Conservation (phyloP, 495 filamentous ascomycete species). For the Penicillium subrubescens region DNA sequence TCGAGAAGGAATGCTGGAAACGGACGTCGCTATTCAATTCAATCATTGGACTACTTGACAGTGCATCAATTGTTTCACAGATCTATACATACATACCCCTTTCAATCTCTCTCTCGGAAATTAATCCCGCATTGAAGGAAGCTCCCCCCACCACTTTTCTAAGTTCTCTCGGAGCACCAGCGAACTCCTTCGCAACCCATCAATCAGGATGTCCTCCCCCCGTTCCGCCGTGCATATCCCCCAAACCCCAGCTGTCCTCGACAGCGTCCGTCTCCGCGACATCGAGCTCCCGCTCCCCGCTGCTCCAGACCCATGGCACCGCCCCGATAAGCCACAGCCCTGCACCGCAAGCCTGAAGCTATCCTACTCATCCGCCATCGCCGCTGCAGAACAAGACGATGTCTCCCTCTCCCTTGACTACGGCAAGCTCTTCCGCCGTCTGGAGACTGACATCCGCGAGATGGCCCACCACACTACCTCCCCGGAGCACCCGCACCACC, state of each 20-base stretch:
- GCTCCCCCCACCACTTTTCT: conserved; percentile 2
- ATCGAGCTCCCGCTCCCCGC: conserved; percentile 47
- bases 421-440: conserved; percentile 50
- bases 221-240: conserved; percentile 40
- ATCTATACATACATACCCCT: background rate
- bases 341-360: conserved; percentile 47
- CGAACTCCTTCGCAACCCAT: background rate
- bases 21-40: background rate
- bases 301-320: conserved; percentile 51
- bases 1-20: conserved; percentile 3
- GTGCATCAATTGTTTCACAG: background rate
- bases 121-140: background rate
- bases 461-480: conserved; percentile 28
- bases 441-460: conserved; percentile 40
- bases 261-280: conserved; percentile 45
- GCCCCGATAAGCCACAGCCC: conserved; percentile 45
- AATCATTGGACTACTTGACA: background rate
- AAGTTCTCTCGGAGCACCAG: background rate
- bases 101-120: background rate
- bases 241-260: conserved; percentile 37
- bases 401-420: conserved; percentile 51
- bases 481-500: conserved; percentile 25
- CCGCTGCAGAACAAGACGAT: conserved; percentile 45
- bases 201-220: conserved; percentile 32
- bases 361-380: conserved; percentile 47